Conservation (phyloP, 208 protist species). For the Leptomonas pyrrhocoris region DNA sequence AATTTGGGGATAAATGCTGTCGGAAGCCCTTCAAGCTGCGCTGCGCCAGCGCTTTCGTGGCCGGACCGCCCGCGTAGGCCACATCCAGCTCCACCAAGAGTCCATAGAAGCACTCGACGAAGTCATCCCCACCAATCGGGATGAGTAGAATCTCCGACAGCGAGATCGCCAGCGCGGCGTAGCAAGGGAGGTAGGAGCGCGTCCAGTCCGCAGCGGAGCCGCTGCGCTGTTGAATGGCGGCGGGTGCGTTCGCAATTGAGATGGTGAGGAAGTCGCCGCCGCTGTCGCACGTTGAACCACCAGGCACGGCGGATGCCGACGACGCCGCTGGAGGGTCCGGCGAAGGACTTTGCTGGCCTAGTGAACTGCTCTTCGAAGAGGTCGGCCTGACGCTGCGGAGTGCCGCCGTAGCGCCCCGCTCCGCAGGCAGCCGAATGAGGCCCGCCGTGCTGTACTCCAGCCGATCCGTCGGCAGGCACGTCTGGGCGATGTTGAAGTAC, state of each 20-base stretch:
- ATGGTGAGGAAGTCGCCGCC: conserved; percentile 13
- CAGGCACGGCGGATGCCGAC: not conserved
- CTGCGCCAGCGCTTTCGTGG: conserved; percentile 54
- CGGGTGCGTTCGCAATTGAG: conserved; percentile 33
- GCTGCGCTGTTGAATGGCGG: conserved; percentile 30
- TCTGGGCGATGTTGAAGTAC: conserved; percentile 32
- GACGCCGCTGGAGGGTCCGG: not conserved
- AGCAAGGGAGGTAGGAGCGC: conserved; percentile 52
- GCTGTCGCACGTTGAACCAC: not conserved
- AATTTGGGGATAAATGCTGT: conserved; percentile 38
- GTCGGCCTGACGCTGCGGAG: not conserved
- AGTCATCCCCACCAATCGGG: conserved; percentile 47
- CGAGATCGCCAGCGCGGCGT: conserved; percentile 56
- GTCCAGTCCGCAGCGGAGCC: conserved; percentile 29
- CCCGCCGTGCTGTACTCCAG: conserved; percentile 10
- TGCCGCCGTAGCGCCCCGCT: not conserved
- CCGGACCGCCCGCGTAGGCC: conserved; percentile 44
- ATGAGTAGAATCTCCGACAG: conserved; percentile 67
- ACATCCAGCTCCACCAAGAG: conserved; percentile 76
- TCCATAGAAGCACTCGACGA: conserved; percentile 68
- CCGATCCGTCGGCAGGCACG: conserved; percentile 22
- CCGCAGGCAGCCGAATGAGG: conserved; percentile 29
- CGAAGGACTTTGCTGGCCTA: not conserved
- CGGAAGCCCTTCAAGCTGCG: conserved; percentile 60
- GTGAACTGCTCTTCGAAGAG: not conserved